Conservation (phyloP, 1,284 basidiomycete species). For the Boletus smithii region DNA sequence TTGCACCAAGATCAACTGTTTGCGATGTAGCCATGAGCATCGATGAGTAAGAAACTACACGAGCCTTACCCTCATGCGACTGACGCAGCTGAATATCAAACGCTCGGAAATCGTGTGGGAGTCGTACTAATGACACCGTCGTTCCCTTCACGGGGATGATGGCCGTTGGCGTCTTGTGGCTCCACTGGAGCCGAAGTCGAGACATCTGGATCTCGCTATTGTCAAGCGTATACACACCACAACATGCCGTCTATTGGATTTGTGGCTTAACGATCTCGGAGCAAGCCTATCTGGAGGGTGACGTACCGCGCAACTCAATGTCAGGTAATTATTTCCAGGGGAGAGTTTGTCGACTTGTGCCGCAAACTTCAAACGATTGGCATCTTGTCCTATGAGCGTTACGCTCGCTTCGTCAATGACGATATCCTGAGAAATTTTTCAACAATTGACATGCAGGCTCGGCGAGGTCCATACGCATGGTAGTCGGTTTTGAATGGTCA, state of each 20-base stretch:
- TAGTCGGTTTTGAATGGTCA: conserved; percentile 58
- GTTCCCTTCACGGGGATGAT: conserved; percentile 26
- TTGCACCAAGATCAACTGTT: conserved; percentile 65
- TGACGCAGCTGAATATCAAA: conserved; percentile 59
- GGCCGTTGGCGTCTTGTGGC: conserved; percentile 37
- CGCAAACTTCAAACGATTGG: conserved; percentile 51
- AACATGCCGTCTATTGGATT: conserved; percentile 52
- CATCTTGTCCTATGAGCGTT: conserved; percentile 53
- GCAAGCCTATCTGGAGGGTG: not conserved
- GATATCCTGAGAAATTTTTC: conserved; percentile 40
- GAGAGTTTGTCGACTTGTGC: conserved; percentile 37
- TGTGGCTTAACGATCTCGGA: not conserved
- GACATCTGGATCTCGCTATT: conserved; percentile 58
- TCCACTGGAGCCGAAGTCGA: conserved; percentile 58
- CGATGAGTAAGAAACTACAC: conserved; percentile 2
- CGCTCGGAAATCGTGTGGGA: conserved; percentile 58
- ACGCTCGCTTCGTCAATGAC: conserved; percentile 51
- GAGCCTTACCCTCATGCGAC: conserved; percentile 55
- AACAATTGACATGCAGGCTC: conserved; percentile 9
- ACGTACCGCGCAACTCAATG: conserved; percentile 68
- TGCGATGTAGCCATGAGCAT: conserved; percentile 7
- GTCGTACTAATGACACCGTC: conserved; percentile 45
- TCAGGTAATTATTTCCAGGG: conserved; percentile 54
- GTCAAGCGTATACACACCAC: conserved; percentile 61
- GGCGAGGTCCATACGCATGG: conserved; percentile 56